A percentile compares a stretch with the other conserved stretches of the same genome.
phyloP scores from a whole-genome alignment of 1,284 basidiomycete genomes.

The Cryptococcus neoformans region DNA sequence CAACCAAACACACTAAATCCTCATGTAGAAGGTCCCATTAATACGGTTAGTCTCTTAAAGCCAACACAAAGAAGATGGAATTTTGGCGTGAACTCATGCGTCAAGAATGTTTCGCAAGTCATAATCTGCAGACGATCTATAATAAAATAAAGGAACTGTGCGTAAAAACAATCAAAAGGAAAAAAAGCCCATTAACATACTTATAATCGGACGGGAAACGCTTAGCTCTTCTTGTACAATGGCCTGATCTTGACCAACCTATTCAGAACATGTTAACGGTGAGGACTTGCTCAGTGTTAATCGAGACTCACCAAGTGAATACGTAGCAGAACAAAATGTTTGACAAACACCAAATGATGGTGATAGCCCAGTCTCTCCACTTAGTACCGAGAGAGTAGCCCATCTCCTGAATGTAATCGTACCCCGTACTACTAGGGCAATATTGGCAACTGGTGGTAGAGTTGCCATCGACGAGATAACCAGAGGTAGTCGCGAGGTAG shows the following conservation, averaged over 20 bases:
- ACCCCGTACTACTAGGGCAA: conserved; percentile 42
- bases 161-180: too few species aligned
- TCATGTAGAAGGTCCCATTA: too few species aligned
- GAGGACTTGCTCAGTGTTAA: neutral
- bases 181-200: too few species aligned
- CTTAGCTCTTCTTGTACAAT: neutral
- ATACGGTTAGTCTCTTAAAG: too few species aligned
- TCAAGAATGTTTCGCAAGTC: too few species aligned
- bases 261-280: neutral
- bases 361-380: conserved; percentile 71
- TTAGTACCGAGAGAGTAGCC: conserved; percentile 64
- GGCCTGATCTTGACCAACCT: neutral
- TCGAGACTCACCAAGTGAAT: neutral
- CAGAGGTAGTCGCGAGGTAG: conserved; percentile 63
- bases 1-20: too few species aligned
- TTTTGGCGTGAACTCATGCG: too few species aligned
- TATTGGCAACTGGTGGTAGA: conserved; percentile 46
- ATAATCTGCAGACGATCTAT: too few species aligned
- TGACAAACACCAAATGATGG: conserved; percentile 42
- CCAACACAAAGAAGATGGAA: too few species aligned
- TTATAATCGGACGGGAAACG: too few species aligned
- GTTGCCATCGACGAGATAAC: conserved; percentile 73
- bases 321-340: neutral
- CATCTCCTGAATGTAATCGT: conserved; percentile 47
- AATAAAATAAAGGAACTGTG: too few species aligned